Base-by-base conservation (phyloP, 495 filamentous ascomycete species). In the Pyrenula massariospora region DNA sequence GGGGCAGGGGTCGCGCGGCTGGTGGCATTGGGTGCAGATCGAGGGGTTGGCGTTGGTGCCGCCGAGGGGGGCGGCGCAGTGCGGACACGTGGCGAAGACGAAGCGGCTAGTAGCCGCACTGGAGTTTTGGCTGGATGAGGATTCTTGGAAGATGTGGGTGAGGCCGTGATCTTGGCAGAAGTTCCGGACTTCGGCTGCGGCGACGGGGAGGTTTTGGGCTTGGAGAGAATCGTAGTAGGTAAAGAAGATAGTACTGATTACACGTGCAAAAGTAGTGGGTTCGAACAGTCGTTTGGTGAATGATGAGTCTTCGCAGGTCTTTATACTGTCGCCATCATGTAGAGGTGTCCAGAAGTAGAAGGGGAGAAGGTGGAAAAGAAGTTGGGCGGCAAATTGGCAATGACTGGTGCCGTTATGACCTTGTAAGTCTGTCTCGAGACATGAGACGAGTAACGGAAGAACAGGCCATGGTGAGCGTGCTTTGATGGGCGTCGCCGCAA, bases 101-200 rank as follows among this genome's bases (percentile, higher is more conserved):
- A 67, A 66, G 48, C 74, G 72, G 19, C 8, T 10, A 5, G 19
- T 8, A 19, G 50, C 10, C 11, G 42, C 11, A 20, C 50, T 52
- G 8, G 8, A 19, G 50, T 69, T 72, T 25, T 72, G 68, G 57
- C 78, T 70, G 10, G 75, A 31, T 12, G 77, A 81, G 19, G 80
- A 74, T 0, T 77, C 74, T 58, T 20, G 83, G 84, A 12, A 91
- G 76, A 10, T 79, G 66, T 0, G 79, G 74, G 62, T 86, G 87
- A 20, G 75, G 68, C 62, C 81, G 53, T 62, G 78, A 22, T 71
- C 62, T 53, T 74, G 77, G 58, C 81, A 86, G 24, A 85, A 71
- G 24, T 87, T 82, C 2, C 87, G 84, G 12, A 91, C 75, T 25
- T 85, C 73, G 3, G 84, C 77, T 21, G 87, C 85, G 62, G 88